A percentile compares a stretch with the other conserved stretches of the same genome.
Evolutionary conservation across 139 green algal genomes (phyloP).

Genomic region (Parachlorella kessleri): DNA sequence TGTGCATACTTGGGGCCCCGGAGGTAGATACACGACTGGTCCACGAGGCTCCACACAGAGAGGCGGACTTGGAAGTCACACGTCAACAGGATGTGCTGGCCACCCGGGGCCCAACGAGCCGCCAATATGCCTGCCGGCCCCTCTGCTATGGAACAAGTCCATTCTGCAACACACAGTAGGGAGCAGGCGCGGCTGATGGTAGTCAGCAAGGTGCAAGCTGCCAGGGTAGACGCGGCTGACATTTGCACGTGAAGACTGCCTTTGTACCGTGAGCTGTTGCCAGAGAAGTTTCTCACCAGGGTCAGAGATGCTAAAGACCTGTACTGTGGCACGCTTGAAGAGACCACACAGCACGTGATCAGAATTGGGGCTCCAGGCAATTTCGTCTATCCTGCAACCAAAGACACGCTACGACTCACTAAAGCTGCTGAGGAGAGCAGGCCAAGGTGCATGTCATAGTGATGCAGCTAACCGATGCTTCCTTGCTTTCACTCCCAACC

Average conservation of each 20-base stretch:
- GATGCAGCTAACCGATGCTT: too few relatives aligned
- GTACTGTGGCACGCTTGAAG: constrained; percentile 64
- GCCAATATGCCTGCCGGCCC: constrained; percentile 60
- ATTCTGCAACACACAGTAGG: constrained; percentile 72
- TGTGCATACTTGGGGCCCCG: constrained; percentile 68
- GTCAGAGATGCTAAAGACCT: constrained; percentile 52
- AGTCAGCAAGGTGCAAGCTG: not conserved
- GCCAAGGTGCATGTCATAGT: too few relatives aligned
- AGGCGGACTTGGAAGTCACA: constrained; percentile 84
- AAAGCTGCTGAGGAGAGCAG: too few relatives aligned
- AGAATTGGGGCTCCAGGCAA: constrained; percentile 81
- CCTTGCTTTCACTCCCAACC: constrained; percentile 1
- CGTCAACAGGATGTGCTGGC: constrained; percentile 67
- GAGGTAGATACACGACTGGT: constrained; percentile 68
- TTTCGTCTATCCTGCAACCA: constrained; percentile 48
- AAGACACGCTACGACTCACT: not conserved
- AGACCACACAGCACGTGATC: constrained; percentile 78
- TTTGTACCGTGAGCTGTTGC: too few relatives aligned
- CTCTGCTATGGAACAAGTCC: constrained; percentile 90
- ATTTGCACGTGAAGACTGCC: too few relatives aligned
- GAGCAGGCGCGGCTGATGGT: not conserved
- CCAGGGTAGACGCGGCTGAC: too few relatives aligned
- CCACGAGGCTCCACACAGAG: constrained; percentile 82
- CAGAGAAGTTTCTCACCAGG: too few relatives aligned
- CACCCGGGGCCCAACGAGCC: constrained; percentile 58